Conservation (phyloP, 2,329 filamentous ascomycete genomes). For the Metarhizium guizhouense region DNA sequence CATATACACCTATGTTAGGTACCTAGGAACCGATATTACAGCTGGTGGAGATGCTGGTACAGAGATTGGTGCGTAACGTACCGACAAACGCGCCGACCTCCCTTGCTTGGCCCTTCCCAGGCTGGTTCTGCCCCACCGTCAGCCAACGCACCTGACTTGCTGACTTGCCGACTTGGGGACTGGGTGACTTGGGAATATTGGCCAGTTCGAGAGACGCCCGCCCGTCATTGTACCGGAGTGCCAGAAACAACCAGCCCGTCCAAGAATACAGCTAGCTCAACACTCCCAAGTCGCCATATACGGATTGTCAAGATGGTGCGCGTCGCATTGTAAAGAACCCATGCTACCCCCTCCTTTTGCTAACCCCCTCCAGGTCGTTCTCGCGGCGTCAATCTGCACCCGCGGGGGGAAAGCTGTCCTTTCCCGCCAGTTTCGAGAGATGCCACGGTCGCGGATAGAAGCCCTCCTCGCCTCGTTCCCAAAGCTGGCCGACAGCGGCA, state of each 20-base stretch:
- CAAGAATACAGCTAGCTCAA: neutral
- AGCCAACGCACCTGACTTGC: neutral
- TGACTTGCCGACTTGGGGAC: too few relatives aligned
- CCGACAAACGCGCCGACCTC: neutral
- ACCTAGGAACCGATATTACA: neutral
- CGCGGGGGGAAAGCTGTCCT: conserved; percentile 96
- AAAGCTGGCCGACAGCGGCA: conserved; percentile 91
- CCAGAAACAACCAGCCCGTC: neutral
- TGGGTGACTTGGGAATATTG: neutral
- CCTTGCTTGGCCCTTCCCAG: neutral
- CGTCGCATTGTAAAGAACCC: conserved; percentile 3
- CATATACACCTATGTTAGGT: too few relatives aligned
- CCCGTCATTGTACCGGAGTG: neutral
- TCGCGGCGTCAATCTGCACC: conserved; percentile 98
- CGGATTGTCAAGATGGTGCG: conserved; percentile 30
- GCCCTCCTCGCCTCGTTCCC: conserved; percentile 94
- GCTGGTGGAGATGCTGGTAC: too few relatives aligned
- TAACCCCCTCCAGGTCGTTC: conserved; percentile 63
- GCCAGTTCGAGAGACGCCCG: neutral
- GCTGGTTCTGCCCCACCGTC: conserved; percentile 1
- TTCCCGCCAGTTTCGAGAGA: conserved; percentile 95
- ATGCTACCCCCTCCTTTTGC: neutral
- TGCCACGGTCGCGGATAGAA: conserved; percentile 93
- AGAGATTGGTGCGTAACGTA: neutral
- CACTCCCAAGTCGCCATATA: conserved; percentile 5